Percentiles rank a stretch among this genome's conserved stretches.
Evolutionary conservation across 306 rosid genomes (phyloP).

Genomic region (Corylus avellana): DNA sequence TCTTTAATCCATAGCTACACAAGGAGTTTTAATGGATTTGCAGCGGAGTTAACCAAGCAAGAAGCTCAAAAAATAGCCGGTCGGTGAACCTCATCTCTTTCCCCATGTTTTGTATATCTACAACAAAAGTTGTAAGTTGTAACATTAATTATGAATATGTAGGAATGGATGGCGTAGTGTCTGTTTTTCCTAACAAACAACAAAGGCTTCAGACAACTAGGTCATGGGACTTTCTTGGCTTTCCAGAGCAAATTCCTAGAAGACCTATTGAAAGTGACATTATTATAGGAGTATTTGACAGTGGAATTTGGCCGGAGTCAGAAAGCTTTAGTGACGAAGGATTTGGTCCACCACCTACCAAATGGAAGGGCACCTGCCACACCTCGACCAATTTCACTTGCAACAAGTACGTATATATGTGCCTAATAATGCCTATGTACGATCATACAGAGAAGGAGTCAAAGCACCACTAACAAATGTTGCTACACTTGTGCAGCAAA

Average conservation of each 20-base stretch:
- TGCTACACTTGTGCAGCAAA: constrained; percentile 32
- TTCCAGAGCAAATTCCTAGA: constrained; percentile 27
- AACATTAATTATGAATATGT: background rate
- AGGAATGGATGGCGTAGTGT: constrained; percentile 50
- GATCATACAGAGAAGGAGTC: too few relatives aligned
- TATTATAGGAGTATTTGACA: constrained; percentile 47
- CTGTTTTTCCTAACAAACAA: constrained; percentile 47
- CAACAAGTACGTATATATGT: constrained; percentile 34
- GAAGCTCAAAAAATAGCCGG: constrained; percentile 41
- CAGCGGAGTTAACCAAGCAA: constrained; percentile 31
- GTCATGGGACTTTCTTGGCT: constrained; percentile 68
- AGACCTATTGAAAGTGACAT: constrained; percentile 33
- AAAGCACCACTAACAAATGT: background rate
- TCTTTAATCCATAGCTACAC: constrained; percentile 31
- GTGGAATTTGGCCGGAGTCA: constrained; percentile 58
- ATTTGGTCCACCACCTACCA: constrained; percentile 47
- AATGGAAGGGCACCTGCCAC: constrained; percentile 60
- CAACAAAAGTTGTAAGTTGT: background rate
- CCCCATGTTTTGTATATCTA: too few relatives aligned
- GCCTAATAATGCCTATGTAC: too few relatives aligned
- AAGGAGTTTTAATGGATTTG: constrained; percentile 50
- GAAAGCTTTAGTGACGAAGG: constrained; percentile 47
- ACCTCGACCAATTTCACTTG: constrained; percentile 37
- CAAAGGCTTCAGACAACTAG: constrained; percentile 48
- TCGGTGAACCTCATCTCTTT: background rate